These are phyloP conservation scores for Cercis canadensis DNA, from an alignment of 306 rosid species.

Conservation along the genomic window DNA sequence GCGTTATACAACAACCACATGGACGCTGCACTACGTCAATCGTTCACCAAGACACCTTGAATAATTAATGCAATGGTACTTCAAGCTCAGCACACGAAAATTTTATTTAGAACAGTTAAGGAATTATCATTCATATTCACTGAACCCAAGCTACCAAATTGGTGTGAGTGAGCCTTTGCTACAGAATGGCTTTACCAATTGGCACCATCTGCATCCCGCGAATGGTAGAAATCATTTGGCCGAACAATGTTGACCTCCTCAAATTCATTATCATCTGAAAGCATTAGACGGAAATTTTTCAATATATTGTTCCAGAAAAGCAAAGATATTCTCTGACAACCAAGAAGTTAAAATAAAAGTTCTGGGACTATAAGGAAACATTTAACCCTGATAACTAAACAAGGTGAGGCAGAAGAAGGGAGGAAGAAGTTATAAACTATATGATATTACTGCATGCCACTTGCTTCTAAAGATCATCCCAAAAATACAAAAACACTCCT, in stretches of 20 bases:
- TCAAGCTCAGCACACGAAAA: conserved; percentile 9
- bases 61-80: too few species aligned
- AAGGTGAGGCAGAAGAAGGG: background rate
- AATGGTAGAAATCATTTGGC: conserved; percentile 70
- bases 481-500: background rate
- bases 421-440: background rate
- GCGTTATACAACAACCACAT: conserved; percentile 26
- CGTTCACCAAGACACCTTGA: too few species aligned
- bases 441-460: background rate
- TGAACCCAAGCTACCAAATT: conserved; percentile 30
- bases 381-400: background rate
- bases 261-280: conserved; percentile 79
- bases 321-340: background rate
- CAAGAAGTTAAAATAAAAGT: conserved; percentile 11
- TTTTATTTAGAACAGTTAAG: background rate
- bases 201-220: conserved; percentile 72
- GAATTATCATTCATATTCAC: too few species aligned
- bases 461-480: conserved; percentile 25
- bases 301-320: conserved; percentile 11
- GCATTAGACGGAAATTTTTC: conserved; percentile 12
- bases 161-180: conserved; percentile 20
- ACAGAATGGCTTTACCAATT: conserved; percentile 56
- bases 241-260: conserved; percentile 76
- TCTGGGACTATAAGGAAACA: background rate
- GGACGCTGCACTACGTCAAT: conserved; percentile 28